phyloP scores from a whole-genome alignment of 805 yeast genomes.

The Sugiyamaella lignohabitans region DNA sequence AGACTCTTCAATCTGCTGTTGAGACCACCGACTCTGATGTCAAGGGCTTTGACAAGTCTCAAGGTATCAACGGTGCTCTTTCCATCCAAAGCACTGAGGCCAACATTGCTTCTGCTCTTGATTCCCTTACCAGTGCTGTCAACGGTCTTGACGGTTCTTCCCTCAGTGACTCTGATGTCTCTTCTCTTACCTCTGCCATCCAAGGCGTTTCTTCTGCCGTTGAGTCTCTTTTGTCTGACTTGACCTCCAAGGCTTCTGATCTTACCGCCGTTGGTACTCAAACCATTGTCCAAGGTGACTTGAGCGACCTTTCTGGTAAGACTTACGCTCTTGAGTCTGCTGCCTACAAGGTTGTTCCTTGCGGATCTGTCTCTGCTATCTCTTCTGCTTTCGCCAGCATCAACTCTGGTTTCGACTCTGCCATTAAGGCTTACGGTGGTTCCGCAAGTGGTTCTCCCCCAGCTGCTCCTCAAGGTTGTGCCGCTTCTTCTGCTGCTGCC shows the following conservation, averaged over 20 bases:
- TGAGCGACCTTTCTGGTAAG: constrained; percentile 19
- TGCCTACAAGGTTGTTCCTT: constrained; percentile 16
- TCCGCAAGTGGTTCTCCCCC: too few species aligned
- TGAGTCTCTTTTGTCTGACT: constrained; percentile 17
- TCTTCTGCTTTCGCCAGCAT: background rate
- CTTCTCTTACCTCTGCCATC: constrained; percentile 20
- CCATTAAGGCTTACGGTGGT: too few species aligned
- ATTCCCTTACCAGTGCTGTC: constrained; percentile 10
- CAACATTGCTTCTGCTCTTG: constrained; percentile 10
- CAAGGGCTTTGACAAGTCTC: constrained; percentile 9
- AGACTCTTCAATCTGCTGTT: constrained; percentile 9
- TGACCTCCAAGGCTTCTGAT: constrained; percentile 22
- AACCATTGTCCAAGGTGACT: constrained; percentile 21
- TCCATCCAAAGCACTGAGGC: constrained; percentile 26
- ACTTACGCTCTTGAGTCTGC: constrained; percentile 20
- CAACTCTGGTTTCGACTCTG: too few species aligned
- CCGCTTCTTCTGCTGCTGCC: too few species aligned
- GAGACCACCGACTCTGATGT: constrained; percentile 12
- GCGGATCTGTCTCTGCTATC: constrained; percentile 9
- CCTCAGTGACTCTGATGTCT: constrained; percentile 21
- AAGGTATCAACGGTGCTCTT: constrained; percentile 27
- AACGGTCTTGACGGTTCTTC: constrained; percentile 9
- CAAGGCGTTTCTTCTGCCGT: constrained; percentile 14
- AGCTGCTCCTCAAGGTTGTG: too few species aligned
- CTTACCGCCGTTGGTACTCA: constrained; percentile 20